Percentiles rank a stretch among this genome's conserved stretches.
Conservation (phyloP, 371 early-diverging fungal genomes). For the Mortierella sp. region DNA sequence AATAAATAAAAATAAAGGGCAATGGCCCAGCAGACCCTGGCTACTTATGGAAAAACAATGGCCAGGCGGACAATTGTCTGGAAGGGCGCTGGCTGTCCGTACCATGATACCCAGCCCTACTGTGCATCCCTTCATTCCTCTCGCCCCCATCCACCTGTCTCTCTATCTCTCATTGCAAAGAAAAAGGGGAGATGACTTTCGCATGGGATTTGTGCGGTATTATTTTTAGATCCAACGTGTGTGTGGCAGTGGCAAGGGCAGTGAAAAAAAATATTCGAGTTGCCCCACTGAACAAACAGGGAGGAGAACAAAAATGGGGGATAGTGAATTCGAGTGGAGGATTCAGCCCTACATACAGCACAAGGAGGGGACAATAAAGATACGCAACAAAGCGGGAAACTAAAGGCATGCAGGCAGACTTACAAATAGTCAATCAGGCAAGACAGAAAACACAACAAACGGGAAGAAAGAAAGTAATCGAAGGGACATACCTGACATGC, state of each 20-base stretch:
- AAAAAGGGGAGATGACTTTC: background rate
- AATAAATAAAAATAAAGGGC: background rate
- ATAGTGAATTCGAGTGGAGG: background rate
- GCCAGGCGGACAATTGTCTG: background rate
- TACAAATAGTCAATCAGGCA: too few species aligned
- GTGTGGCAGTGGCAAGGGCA: constrained; percentile 8
- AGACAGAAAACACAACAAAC: background rate
- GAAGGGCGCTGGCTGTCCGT: background rate
- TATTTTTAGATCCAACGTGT: background rate
- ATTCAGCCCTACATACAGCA: too few species aligned
- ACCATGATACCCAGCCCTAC: background rate
- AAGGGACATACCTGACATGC: background rate
- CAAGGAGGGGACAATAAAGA: too few species aligned
- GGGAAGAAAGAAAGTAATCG: background rate
- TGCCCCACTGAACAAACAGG: too few species aligned
- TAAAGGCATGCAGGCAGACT: background rate
- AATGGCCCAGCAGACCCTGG: background rate
- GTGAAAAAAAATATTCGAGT: background rate
- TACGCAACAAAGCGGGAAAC: background rate
- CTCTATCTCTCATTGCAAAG: background rate
- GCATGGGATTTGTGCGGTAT: background rate
- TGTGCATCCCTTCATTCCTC: background rate
- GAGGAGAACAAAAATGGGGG: background rate
- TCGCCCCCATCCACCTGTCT: background rate
- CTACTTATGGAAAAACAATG: background rate